Percentiles rank a stretch among this genome's conserved stretches.
Conservation (phyloP, 2,329 filamentous ascomycete species). For the Dactylellina sp. region DNA sequence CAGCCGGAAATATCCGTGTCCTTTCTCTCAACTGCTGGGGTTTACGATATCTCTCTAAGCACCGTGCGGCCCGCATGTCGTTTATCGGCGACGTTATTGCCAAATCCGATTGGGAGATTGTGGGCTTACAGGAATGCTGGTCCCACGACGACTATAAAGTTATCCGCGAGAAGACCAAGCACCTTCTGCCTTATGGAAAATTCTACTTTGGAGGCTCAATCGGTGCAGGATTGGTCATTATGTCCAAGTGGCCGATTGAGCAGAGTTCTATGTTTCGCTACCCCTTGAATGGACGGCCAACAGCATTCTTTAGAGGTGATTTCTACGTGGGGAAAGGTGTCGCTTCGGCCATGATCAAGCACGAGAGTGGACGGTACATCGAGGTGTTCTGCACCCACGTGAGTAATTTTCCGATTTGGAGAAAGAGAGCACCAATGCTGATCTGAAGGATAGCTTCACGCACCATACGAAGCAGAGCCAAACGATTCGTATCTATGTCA, state of each 20-base stretch:
- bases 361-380: conserved; percentile 70
- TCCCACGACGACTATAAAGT: conserved; percentile 78
- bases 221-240: conserved; percentile 88
- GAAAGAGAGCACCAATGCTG: not conserved
- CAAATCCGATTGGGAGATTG: conserved; percentile 79
- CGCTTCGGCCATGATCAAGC: conserved; percentile 81
- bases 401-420: conserved; percentile 61
- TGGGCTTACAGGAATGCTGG: conserved; percentile 85
- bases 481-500: conserved; percentile 90
- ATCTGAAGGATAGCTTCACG: conserved; percentile 71
- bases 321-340: conserved; percentile 98
- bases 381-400: conserved; percentile 95
- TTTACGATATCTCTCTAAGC: conserved; percentile 83
- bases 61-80: conserved; percentile 84
- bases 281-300: conserved; percentile 90
- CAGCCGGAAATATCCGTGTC: conserved; percentile 72
- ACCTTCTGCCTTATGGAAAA: conserved; percentile 89
- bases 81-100: conserved; percentile 79
- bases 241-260: conserved; percentile 92
- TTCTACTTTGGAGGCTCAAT: conserved; percentile 93
- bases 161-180: conserved; percentile 86
- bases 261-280: conserved; percentile 88
- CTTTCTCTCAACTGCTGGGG: conserved; percentile 98
- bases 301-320: conserved; percentile 92
- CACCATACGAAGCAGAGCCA: conserved; percentile 80